Evolutionary conservation across 1,284 basidiomycete genomes (phyloP), one percentile per base, ranked within the genome.

Genomic region (Tilletia setariae): DNA sequence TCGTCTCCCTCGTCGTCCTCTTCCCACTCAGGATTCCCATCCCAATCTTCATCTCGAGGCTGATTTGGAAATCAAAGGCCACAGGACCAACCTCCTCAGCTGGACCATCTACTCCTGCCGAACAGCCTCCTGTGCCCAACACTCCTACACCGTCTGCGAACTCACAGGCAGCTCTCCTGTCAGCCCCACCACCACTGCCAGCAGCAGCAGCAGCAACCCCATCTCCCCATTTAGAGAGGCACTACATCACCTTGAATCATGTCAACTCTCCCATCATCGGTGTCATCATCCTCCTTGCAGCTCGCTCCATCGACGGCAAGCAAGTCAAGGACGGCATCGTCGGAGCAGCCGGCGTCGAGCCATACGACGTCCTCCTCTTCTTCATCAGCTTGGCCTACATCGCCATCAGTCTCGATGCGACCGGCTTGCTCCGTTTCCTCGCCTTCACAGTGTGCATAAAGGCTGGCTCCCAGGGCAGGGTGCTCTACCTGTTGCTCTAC

Each of bases 371-470:
- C 70, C 88, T 98, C 83, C 91, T 92, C 32, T 85, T 98, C 2
- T 97, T 98, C 84, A 89, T 93, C 73, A 91, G 91, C 1, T 86
- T 98, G 66, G 94, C 94, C 0, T 98, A 98, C 84, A 91, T 98
- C 84, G 90, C 94, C 2, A 90, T 97, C 64, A 93, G 93, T 0
- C 87, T 98, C 46, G 94, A 98, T 79, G 87, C 90, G 8, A 94
- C 93, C 0, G 94, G 95, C 1, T 85, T 95, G 13, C 86, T 98
- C 3, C 89, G 91, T 59, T 91, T 90, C 62, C 88, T 94, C 1
- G 94, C 94, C 0, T 93, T 92, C 82, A 90, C 88, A 86, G 92
- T 96, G 70, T 90, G 71, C 62, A 74, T 76, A 43, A 68, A 71
- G 35, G 76, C 76, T 23, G 72, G 75, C 16, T 73, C 69, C 1